Conservation (phyloP, 225 moss, liverwort and hornwort species). For the Pleurozium schreberi region DNA sequence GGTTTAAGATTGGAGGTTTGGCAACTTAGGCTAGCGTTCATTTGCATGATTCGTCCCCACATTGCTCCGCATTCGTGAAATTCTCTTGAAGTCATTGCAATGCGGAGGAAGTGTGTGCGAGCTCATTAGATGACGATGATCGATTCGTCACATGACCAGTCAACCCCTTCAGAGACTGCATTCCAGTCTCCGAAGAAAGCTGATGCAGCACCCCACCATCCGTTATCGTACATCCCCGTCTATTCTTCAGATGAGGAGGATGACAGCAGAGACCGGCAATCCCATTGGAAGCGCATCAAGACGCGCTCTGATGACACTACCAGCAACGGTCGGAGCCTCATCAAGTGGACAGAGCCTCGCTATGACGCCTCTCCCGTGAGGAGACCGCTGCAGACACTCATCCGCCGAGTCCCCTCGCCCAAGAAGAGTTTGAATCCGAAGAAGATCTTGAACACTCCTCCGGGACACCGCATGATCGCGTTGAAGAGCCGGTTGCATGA, state of each 20-base stretch:
- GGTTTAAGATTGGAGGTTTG: not conserved
- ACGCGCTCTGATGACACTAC: conserved; percentile 12
- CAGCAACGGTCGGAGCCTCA: not conserved
- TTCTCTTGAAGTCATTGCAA: not conserved
- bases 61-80: not conserved
- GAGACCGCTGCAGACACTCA: conserved; percentile 7
- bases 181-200: conserved; percentile 2
- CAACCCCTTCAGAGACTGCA: not conserved
- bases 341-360: conserved; percentile 7
- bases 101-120: not conserved
- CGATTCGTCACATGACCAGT: not conserved
- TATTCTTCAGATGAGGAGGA: conserved; percentile 31
- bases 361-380: not conserved
- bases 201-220: not conserved
- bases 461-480: conserved; percentile 13
- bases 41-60: not conserved
- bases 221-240: not conserved
- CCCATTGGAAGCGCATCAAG: conserved; percentile 49
- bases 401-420: not conserved
- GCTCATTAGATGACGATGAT: conserved; percentile 2
- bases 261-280: conserved; percentile 39
- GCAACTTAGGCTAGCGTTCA: not conserved
- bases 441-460: not conserved
- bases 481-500: conserved; percentile 3
- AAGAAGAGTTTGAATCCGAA: not conserved